Conservation (phyloP, 768 basidiomycete genomes). For the Mycena leptocephala region DNA sequence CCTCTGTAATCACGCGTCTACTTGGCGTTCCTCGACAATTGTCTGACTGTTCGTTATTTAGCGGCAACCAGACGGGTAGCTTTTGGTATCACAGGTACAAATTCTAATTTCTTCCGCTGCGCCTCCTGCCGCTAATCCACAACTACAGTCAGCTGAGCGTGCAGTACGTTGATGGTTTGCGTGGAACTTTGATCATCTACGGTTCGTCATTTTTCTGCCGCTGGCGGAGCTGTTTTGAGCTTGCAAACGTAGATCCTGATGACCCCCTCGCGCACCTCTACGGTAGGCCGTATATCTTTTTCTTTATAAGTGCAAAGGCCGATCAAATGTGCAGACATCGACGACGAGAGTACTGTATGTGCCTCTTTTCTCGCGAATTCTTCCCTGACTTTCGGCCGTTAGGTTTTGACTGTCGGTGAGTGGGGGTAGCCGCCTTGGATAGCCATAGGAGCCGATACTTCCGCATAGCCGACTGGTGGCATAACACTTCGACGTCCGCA, state of each 20-base stretch:
- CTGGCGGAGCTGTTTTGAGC: background rate
- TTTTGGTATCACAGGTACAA: slow-evolving; percentile 49
- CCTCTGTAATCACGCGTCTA: background rate
- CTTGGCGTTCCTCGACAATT: background rate
- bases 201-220: background rate
- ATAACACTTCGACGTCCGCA: slow-evolving; percentile 13
- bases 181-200: slow-evolving; percentile 41
- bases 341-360: slow-evolving; percentile 48
- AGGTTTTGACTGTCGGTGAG: slow-evolving; percentile 18
- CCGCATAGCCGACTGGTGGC: slow-evolving; percentile 51
- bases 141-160: slow-evolving; percentile 50
- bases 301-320: background rate
- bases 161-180: slow-evolving; percentile 58
- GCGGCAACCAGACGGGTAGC: slow-evolving; percentile 51
- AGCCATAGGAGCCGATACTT: slow-evolving; percentile 34
- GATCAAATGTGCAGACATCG: slow-evolving; percentile 22
- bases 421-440: background rate
- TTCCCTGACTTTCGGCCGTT: background rate
- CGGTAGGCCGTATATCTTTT: background rate
- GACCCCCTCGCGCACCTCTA: slow-evolving; percentile 25
- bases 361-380: background rate
- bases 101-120: background rate
- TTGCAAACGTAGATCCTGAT: slow-evolving; percentile 16
- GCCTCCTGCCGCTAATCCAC: background rate
- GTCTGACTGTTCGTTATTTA: background rate